These are phyloP conservation scores for Crataegus laevigata DNA, from an alignment of 306 rosid species.

Conservation along the genomic window DNA sequence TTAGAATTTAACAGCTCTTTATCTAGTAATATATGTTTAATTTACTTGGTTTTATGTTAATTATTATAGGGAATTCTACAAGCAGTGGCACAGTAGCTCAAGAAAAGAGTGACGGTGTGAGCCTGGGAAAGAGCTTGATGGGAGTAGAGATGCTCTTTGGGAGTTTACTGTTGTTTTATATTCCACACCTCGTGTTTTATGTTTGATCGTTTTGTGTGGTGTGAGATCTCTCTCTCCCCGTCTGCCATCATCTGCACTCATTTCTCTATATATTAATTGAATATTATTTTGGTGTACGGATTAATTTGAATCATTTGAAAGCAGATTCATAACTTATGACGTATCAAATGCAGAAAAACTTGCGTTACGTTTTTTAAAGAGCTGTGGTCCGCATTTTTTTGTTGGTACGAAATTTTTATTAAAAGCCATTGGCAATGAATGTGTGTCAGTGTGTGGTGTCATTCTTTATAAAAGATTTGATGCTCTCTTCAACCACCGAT, in stretches of 20 bases:
- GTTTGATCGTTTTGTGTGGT: slow-evolving; percentile 12
- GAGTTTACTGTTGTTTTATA: slow-evolving; percentile 34
- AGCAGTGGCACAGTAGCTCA: slow-evolving; percentile 22
- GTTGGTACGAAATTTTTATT: too few relatives aligned
- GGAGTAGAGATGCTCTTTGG: slow-evolving; percentile 25
- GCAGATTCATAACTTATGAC: too few relatives aligned
- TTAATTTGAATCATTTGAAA: too few relatives aligned
- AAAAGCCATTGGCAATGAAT: too few relatives aligned
- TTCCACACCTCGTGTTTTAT: slow-evolving; percentile 16
- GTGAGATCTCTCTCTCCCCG: background rate
- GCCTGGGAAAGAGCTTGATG: slow-evolving; percentile 24
- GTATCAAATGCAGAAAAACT: rapidly evolving
- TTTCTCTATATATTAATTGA: background rate
- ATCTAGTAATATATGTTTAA: background rate
- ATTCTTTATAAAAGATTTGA: too few relatives aligned
- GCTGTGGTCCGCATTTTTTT: too few relatives aligned
- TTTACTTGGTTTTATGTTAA: background rate
- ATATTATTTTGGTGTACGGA: too few relatives aligned
- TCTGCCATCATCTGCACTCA: background rate
- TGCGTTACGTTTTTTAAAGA: too few relatives aligned
- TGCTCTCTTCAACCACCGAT: too few relatives aligned
- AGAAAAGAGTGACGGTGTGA: slow-evolving; percentile 32
- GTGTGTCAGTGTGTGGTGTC: too few relatives aligned
- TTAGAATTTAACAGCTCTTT: background rate
- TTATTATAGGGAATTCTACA: slow-evolving; percentile 15